Evolutionary conservation across 2,329 filamentous ascomycete genomes (phyloP).

Genomic region (Fusarium graminum): DNA sequence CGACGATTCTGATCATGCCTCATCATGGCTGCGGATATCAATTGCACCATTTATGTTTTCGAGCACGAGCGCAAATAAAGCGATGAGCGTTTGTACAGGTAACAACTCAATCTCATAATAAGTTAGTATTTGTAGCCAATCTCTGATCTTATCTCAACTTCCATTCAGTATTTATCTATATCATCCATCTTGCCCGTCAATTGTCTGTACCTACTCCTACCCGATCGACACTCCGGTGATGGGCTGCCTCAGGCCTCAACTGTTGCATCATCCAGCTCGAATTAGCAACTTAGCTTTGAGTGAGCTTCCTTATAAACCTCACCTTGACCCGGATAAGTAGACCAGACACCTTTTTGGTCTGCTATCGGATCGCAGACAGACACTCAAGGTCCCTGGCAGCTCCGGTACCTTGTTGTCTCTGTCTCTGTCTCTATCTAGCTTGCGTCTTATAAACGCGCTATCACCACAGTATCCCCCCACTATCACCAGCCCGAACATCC

Average conservation of each 20-base stretch:
- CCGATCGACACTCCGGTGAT: conserved; percentile 39
- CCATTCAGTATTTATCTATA: not conserved
- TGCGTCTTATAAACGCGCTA: conserved; percentile 23
- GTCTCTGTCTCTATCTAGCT: conserved; percentile 1
- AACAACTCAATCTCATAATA: not conserved
- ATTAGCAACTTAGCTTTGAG: conserved; percentile 38
- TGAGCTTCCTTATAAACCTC: conserved; percentile 35
- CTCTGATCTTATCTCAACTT: not conserved
- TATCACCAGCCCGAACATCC: conserved; percentile 42
- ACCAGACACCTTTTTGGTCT: conserved; percentile 20
- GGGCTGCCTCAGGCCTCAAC: conserved; percentile 50
- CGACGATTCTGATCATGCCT: not conserved
- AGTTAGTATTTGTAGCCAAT: not conserved
- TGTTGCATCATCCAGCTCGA: conserved; percentile 48
- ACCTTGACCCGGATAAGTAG: not conserved
- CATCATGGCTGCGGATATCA: not conserved
- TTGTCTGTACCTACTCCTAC: not conserved
- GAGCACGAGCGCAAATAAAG: not conserved
- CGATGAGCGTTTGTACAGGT: not conserved
- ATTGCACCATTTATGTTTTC: not conserved
- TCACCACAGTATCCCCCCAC: conserved; percentile 39
- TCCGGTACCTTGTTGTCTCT: conserved; percentile 41
- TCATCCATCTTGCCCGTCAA: not conserved
- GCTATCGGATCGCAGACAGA: conserved; percentile 31
- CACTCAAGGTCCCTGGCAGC: conserved; percentile 25